phyloP scores from a whole-genome alignment of 2,329 filamentous ascomycete species.

The Pleurostoma richardsiae region DNA sequence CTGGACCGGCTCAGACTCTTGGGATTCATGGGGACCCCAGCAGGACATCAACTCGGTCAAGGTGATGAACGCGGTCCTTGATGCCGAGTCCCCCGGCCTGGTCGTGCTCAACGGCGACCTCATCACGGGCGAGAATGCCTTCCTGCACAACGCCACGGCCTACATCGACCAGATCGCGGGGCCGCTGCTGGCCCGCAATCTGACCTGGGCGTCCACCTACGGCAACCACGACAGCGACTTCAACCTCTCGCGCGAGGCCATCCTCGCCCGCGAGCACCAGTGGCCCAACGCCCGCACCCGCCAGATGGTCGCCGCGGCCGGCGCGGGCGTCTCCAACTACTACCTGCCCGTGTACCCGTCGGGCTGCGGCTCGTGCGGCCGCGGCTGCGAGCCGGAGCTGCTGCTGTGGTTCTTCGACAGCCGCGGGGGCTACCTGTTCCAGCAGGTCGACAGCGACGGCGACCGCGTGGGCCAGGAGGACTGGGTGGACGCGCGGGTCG shows the following conservation, averaged over 20 bases:
- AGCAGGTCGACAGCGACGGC: slow-evolving; percentile 12
- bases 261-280: slow-evolving; percentile 17
- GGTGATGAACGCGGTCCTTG: slow-evolving; percentile 28
- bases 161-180: slow-evolving; percentile 44
- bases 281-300: slow-evolving; percentile 15
- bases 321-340: slow-evolving; percentile 22
- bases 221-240: slow-evolving; percentile 54
- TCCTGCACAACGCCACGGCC: slow-evolving; percentile 37
- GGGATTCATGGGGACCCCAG: slow-evolving; percentile 27
- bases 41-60: slow-evolving; percentile 28
- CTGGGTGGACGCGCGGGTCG: slow-evolving; percentile 39
- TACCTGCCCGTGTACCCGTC: slow-evolving; percentile 21
- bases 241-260: slow-evolving; percentile 34
- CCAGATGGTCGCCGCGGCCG: slow-evolving; percentile 13
- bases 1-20: slow-evolving; percentile 27
- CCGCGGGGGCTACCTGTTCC: slow-evolving; percentile 40
- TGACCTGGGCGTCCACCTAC: slow-evolving; percentile 53
- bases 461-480: slow-evolving; percentile 17
- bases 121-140: slow-evolving; percentile 54
- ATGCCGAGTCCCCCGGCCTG: slow-evolving; percentile 31
- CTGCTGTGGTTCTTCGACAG: slow-evolving; percentile 61
- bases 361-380: slow-evolving; percentile 5
- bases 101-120: slow-evolving; percentile 60
- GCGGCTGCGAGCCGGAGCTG: slow-evolving; percentile 15
- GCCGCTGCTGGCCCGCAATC: slow-evolving; percentile 36